Evolutionary conservation across 306 rosid genomes (phyloP).

Genomic region (Mimosa bimucronata): DNA sequence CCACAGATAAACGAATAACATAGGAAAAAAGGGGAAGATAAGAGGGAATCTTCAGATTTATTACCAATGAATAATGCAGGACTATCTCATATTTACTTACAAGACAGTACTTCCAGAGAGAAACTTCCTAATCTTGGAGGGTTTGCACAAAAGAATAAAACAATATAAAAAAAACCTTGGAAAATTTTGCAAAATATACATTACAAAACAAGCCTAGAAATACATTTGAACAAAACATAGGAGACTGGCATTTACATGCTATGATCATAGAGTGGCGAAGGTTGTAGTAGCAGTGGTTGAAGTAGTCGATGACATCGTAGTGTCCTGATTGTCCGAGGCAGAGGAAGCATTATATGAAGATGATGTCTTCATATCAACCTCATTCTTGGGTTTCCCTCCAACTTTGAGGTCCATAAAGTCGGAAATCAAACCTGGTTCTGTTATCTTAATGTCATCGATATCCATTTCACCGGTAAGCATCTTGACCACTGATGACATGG

Average conservation of each 20-base stretch:
- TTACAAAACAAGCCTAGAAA: slow-evolving; percentile 32
- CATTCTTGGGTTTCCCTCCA: slow-evolving; percentile 36
- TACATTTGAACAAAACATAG: slow-evolving; percentile 29
- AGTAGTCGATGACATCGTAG: slow-evolving; percentile 45
- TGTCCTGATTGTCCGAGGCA: slow-evolving; percentile 50
- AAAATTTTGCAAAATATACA: slow-evolving; percentile 43
- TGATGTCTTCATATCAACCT: slow-evolving; percentile 19
- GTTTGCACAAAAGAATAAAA: background rate
- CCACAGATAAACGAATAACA: background rate
- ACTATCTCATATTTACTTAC: slow-evolving; percentile 45
- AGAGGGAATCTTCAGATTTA: slow-evolving; percentile 11
- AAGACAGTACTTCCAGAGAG: slow-evolving; percentile 30
- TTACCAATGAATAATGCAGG: slow-evolving; percentile 27
- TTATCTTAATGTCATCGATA: slow-evolving; percentile 50
- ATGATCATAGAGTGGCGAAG: slow-evolving; percentile 45
- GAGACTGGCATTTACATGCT: slow-evolving; percentile 41
- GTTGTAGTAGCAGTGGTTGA: slow-evolving; percentile 53
- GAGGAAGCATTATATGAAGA: slow-evolving; percentile 48
- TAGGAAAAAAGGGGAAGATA: background rate
- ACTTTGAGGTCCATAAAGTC: slow-evolving; percentile 90
- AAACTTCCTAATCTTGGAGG: slow-evolving; percentile 21
- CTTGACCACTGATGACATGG: slow-evolving; percentile 91
- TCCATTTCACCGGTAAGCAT: slow-evolving; percentile 71
- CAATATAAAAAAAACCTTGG: background rate
- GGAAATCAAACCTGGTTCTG: slow-evolving; percentile 84